Conservation (phyloP, 257 asterid species). For the Solanum neorickii region DNA sequence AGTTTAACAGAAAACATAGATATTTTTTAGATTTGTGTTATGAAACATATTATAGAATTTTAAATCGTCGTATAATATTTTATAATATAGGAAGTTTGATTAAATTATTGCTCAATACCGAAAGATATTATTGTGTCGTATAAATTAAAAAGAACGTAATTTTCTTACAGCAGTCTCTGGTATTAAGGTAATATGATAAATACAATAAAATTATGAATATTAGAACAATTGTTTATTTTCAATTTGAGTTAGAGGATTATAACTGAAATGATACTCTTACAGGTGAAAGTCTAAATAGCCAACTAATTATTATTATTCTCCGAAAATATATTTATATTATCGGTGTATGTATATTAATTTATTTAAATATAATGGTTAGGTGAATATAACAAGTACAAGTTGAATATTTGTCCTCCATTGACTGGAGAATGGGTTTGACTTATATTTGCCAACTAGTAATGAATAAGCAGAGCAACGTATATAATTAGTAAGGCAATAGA, state of each 20-base stretch:
- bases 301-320: neutral
- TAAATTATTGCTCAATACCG: neutral
- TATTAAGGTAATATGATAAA: neutral
- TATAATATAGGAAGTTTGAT: neutral
- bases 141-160: neutral
- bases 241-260: neutral
- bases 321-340: neutral
- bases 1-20: neutral
- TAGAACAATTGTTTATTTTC: neutral
- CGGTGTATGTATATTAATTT: neutral
- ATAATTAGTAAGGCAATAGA: neutral
- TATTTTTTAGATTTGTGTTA: neutral
- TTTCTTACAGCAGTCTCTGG: neutral
- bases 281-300: accelerated
- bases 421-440: constrained; percentile 1
- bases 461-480: constrained; percentile 14
- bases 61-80: no score
- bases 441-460: neutral
- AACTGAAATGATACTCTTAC: accelerated
- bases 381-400: neutral
- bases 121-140: neutral
- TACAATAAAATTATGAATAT: neutral
- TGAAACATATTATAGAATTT: neutral
- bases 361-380: neutral
- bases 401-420: neutral